Evolutionary conservation across 2,329 filamentous ascomycete species (phyloP).

Genomic region (Cladophialophora exuberans): DNA sequence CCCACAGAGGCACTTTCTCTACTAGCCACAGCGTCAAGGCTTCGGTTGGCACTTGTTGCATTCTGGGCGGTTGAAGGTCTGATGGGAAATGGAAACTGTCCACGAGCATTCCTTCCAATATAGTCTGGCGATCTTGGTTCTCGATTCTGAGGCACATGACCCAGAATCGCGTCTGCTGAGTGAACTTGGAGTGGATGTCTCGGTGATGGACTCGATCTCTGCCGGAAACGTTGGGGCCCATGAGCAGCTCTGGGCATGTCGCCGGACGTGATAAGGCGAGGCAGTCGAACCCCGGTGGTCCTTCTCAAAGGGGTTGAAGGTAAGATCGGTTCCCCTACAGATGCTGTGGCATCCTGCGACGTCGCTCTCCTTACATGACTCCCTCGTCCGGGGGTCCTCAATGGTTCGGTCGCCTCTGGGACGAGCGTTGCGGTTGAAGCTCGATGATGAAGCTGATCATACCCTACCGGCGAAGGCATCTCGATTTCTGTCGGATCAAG

Average conservation of each 20-base stretch:
- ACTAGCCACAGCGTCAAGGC: background rate
- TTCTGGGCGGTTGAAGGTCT: slow-evolving; percentile 20
- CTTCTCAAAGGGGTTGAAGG: slow-evolving; percentile 24
- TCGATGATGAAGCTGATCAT: slow-evolving; percentile 11
- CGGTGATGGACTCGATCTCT: background rate
- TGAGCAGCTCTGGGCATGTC: background rate
- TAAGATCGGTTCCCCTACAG: background rate
- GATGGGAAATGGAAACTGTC: slow-evolving; percentile 14
- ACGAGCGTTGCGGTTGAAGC: slow-evolving; percentile 12
- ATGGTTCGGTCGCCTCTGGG: background rate
- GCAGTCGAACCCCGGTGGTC: slow-evolving; percentile 30
- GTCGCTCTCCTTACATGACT: background rate
- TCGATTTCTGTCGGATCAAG: slow-evolving; percentile 18
- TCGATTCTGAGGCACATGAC: background rate
- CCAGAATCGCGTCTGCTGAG: slow-evolving; percentile 24
- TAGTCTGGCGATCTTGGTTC: slow-evolving; percentile 25
- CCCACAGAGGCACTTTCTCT: slow-evolving; percentile 16
- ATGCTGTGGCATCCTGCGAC: background rate
- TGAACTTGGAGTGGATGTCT: slow-evolving; percentile 16
- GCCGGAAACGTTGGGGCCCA: background rate
- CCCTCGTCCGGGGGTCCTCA: background rate
- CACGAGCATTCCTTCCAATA: slow-evolving; percentile 24
- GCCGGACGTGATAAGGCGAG: slow-evolving; percentile 30
- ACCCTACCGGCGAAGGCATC: slow-evolving; percentile 16
- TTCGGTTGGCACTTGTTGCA: slow-evolving; percentile 13